phyloP scores from a whole-genome alignment of 768 basidiomycete species.

The Plicaturopsis crispa region DNA sequence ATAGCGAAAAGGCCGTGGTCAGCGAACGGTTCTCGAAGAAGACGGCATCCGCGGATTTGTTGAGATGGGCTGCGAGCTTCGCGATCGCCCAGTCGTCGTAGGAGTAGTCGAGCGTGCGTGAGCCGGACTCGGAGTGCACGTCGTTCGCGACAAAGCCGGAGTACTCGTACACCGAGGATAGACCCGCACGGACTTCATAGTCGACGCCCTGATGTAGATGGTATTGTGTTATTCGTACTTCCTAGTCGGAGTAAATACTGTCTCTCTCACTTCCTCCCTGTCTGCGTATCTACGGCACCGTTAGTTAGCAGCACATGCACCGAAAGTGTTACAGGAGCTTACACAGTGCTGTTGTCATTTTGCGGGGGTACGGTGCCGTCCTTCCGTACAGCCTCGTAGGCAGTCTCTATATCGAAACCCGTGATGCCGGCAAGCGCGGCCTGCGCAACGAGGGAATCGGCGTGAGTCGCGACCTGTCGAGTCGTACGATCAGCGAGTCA shows the following conservation, averaged over 20 bases:
- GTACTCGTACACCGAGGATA: constrained; percentile 58
- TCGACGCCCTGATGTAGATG: constrained; percentile 45
- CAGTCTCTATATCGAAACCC: constrained; percentile 54
- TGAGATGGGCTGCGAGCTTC: constrained; percentile 47
- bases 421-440: constrained; percentile 59
- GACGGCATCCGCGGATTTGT: constrained; percentile 38
- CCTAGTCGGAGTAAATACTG: neutral
- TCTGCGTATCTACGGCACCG: constrained; percentile 49
- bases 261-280: constrained; percentile 53
- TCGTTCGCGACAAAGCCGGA: constrained; percentile 77
- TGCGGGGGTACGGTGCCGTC: constrained; percentile 60
- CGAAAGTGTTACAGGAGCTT: constrained; percentile 13
- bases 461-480: constrained; percentile 69
- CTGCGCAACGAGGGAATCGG: constrained; percentile 71
- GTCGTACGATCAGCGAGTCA: neutral
- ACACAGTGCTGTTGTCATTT: constrained; percentile 46
- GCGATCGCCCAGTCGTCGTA: constrained; percentile 77
- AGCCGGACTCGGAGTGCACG: constrained; percentile 72
- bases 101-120: constrained; percentile 72
- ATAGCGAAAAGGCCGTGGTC: constrained; percentile 53
- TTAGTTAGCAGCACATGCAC: too few species aligned
- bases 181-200: constrained; percentile 76
- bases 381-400: constrained; percentile 71
- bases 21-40: constrained; percentile 53
- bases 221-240: neutral